phyloP scores from a whole-genome alignment of 371 early-diverging fungal genomes.

The Mucor circinelloides region DNA sequence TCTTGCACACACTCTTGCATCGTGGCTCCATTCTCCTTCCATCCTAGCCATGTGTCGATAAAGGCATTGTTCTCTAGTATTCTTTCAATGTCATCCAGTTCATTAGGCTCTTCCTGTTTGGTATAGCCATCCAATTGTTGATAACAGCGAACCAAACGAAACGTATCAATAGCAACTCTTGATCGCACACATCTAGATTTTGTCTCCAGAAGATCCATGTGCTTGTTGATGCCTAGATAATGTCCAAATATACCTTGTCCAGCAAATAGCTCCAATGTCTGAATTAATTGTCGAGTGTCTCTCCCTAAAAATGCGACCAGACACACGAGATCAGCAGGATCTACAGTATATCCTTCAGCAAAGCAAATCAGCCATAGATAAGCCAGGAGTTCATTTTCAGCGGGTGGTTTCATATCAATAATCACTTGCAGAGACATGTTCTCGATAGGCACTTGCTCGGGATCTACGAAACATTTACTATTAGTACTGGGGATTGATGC shows the following conservation, averaged over 20 bases:
- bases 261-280: conserved; percentile 30
- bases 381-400: conserved; percentile 23
- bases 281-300: conserved; percentile 40
- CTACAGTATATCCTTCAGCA: conserved; percentile 37
- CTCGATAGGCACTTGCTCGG: conserved; percentile 29
- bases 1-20: conserved; percentile 7
- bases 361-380: conserved; percentile 46
- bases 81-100: conserved; percentile 4
- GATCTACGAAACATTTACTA: conserved; percentile 15
- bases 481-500: neutral
- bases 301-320: conserved; percentile 28
- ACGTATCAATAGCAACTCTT: conserved; percentile 16
- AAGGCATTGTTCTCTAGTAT: conserved; percentile 11
- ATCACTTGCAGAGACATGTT: conserved; percentile 23
- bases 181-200: conserved; percentile 9
- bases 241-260: conserved; percentile 16
- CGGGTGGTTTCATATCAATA: conserved; percentile 25
- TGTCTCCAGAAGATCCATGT: neutral
- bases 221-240: conserved; percentile 11
- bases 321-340: conserved; percentile 32
- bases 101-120: neutral
- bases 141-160: conserved; percentile 15
- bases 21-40: neutral
- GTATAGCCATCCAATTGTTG: neutral
- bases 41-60: conserved; percentile 12